These are phyloP conservation scores for Articulospora tetracladia DNA, from an alignment of 495 filamentous ascomycete species.

Conservation along the genomic window DNA sequence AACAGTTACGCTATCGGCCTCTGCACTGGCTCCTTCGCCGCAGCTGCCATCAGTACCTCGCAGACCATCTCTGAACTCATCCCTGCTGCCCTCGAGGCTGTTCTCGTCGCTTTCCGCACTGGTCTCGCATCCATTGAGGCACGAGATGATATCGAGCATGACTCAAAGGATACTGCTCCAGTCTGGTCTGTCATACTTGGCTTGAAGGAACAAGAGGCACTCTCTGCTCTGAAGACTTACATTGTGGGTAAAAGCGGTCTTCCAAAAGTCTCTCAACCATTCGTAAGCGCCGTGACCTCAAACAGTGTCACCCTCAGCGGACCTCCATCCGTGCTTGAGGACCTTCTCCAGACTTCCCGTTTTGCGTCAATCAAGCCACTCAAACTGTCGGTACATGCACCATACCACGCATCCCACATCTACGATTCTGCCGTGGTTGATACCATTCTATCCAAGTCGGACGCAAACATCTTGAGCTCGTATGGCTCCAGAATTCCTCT, in stretches of 20 bases:
- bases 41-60: constrained; percentile 65
- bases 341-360: constrained; percentile 51
- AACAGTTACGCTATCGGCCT: constrained; percentile 55
- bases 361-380: constrained; percentile 49
- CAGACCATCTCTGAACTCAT: constrained; percentile 63
- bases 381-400: constrained; percentile 69
- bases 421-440: constrained; percentile 58
- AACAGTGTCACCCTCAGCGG: constrained; percentile 74
- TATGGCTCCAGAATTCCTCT: background rate
- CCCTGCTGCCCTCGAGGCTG: constrained; percentile 52
- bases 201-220: background rate
- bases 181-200: constrained; percentile 58
- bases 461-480: constrained; percentile 28
- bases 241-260: constrained; percentile 41
- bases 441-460: constrained; percentile 48
- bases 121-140: constrained; percentile 31
- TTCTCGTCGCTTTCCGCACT: constrained; percentile 61
- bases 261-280: constrained; percentile 56
- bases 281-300: constrained; percentile 68
- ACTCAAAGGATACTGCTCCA: constrained; percentile 66
- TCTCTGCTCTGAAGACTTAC: background rate
- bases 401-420: constrained; percentile 77
- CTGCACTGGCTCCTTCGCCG: constrained; percentile 73
- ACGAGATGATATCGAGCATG: constrained; percentile 23
- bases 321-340: constrained; percentile 60